Base-by-base conservation (phyloP, 345 rosid species). In the Salix udensis region DNA sequence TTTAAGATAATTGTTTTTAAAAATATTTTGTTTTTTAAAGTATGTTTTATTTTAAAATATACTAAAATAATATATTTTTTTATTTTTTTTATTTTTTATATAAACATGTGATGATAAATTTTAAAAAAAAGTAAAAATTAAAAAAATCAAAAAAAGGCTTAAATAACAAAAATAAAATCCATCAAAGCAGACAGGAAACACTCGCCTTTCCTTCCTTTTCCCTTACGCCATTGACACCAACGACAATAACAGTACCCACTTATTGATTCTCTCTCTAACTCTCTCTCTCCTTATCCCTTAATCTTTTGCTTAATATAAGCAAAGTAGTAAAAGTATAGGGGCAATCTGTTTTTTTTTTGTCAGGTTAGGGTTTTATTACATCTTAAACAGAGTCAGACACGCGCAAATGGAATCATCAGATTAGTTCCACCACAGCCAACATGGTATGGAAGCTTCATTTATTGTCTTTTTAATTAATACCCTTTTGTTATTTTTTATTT, bases 361-460 rank as follows among this genome's bases (percentile, higher is more conserved):
- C 70, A 80, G 79, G 74, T 79, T 82, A 83, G 80, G 79, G 64
- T 78, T 86, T 78, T 74, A 42, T 28, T 67, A 37, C 19, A 30
- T 67, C 52, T 71, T 37, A 23, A n/a, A 65, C 39, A 30, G n/a
- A 6, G 39, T 2, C 70, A 24, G 70, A 70, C 52, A 65, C 71
- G 5, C 70, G 15, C 6, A 34, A 71, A 23, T 14, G 50, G 75
- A 71, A 71, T 77, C 66, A 48, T 77, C 58, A 62, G 71, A 61
- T 34, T 74, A 42, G 70, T 81, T 66, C 78, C 75, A 78, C 74
- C 64, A 68, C 21, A 68, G 16, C 42, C 50, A 46, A 10, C 36
- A 64, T 85, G 80, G 82, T 79, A 81, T 81, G 83, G 86, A 76
- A 74, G 65, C 82, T 78, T 84, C 80, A 53, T 48, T 26, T 70